Evolutionary conservation across 331 rosid species (phyloP).

Genomic region (Cucumis variabilis): DNA sequence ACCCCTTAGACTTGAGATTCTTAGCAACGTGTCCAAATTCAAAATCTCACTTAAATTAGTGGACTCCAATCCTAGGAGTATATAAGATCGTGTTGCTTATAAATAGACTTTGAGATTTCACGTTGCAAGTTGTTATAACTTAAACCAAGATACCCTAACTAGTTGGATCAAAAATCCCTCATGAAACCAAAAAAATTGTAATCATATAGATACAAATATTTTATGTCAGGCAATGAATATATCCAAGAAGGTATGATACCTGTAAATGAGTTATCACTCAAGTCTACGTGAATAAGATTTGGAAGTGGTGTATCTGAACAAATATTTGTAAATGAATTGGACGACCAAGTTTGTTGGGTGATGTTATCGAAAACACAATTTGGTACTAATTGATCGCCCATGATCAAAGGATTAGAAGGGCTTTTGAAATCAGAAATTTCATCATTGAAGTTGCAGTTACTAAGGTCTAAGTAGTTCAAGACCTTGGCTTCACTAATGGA

Average conservation of each 20-base stretch:
- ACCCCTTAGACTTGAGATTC: neutral
- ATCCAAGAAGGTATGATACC: neutral
- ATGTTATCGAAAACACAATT: neutral
- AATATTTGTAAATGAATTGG: neutral
- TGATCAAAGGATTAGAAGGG: too few species aligned
- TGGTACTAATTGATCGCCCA: too few species aligned
- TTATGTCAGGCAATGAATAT: neutral
- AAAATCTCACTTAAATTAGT: neutral
- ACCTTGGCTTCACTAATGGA: neutral
- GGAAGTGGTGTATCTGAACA: too few species aligned
- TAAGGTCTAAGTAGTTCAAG: neutral
- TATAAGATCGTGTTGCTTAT: too few species aligned
- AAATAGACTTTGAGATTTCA: neutral
- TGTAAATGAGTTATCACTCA: neutral
- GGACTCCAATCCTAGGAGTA: neutral
- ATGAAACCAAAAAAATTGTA: neutral
- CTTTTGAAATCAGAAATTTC: neutral
- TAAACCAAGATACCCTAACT: neutral
- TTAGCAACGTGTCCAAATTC: neutral
- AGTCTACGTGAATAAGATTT: too few species aligned
- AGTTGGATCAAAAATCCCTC: neutral
- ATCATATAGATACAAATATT: neutral
- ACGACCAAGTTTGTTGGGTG: neutral
- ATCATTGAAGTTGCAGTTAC: neutral
- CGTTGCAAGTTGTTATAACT: neutral